Evolutionary conservation across 768 basidiomycete genomes (phyloP).

Genomic region (Trametes maxima): DNA sequence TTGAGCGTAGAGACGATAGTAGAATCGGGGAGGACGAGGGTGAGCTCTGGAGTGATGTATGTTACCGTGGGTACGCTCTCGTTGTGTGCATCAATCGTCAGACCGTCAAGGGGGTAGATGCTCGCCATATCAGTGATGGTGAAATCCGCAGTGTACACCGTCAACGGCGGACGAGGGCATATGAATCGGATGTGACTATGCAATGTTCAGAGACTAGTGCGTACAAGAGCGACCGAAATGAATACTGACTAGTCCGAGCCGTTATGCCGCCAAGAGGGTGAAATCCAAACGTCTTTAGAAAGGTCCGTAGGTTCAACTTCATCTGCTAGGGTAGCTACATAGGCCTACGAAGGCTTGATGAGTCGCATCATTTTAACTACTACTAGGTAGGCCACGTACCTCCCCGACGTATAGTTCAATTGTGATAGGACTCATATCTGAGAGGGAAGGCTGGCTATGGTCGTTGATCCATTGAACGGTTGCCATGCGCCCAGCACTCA

Average conservation of each 20-base stretch:
- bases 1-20: slow-evolving; percentile 15
- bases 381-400: slow-evolving; percentile 39
- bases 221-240: neutral
- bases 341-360: slow-evolving; percentile 37
- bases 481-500: slow-evolving; percentile 45
- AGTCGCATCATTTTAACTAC: neutral
- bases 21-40: slow-evolving; percentile 14
- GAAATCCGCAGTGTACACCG: slow-evolving; percentile 57
- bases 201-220: neutral
- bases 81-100: slow-evolving; percentile 16
- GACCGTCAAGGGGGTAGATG: slow-evolving; percentile 13
- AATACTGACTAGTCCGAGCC: slow-evolving; percentile 38
- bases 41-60: slow-evolving; percentile 20
- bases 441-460: slow-evolving; percentile 41
- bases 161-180: slow-evolving; percentile 30
- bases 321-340: slow-evolving; percentile 46
- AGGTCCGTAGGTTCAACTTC: slow-evolving; percentile 41
- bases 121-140: slow-evolving; percentile 35
- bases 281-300: slow-evolving; percentile 33
- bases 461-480: slow-evolving; percentile 56
- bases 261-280: slow-evolving; percentile 29
- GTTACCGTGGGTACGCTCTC: slow-evolving; percentile 4
- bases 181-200: slow-evolving; percentile 39
- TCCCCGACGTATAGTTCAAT: slow-evolving; percentile 50
- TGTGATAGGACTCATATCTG: slow-evolving; percentile 43